Evolutionary conservation across 2,329 filamentous ascomycete species (phyloP), one percentile per base, ranked within the genome.

Genomic region (Xylogone sp.): DNA sequence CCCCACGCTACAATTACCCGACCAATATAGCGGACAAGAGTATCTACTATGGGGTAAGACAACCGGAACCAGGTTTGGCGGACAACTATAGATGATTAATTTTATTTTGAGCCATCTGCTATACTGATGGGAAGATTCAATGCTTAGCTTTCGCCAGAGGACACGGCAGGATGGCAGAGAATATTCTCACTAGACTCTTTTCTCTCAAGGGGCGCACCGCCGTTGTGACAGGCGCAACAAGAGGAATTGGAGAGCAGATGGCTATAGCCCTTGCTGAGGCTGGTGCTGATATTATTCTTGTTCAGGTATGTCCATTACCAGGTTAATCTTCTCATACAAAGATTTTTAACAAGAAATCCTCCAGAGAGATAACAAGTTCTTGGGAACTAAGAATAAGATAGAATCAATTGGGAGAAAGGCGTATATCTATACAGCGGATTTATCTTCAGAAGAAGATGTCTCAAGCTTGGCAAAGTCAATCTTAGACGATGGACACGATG

Each of bases 381-480:
- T 21, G 19, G 48, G 65, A 24, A 90, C 87, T n/a, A 81, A 82
- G 60, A 63, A 78, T 24, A 73, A 75, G 16, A 75, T 90, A 62
- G 77, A 81, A 62, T 71, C 75, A 43, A 77, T 88, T 16, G 84
- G 83, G 54, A 83, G 86, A 58, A 82, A 79, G 62, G 81, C 76
- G 29, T 71, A 68, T 56, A 81, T 89, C 63, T 87, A 88, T 73
- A 79, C 75, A 2, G 81, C 81, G 12, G 86, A 91, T 69, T 80
- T 90, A 19, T 73, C 81, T 39, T 80, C 76, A 2, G 64, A 71
- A 3, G 61, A 71, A 10, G 78, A 81, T 20, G 82, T 90, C 49
- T 69, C 76, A 19, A 66, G 69, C 0, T 75, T 90, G 3, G 69
- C 82, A 2, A 78, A 82, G 21, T 71, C 71, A 42, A 65, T 89